Evolutionary conservation across 2,329 filamentous ascomycete genomes (phyloP), one percentile per base, ranked within the genome.

Genomic region (Colletotrichum scovillei): DNA sequence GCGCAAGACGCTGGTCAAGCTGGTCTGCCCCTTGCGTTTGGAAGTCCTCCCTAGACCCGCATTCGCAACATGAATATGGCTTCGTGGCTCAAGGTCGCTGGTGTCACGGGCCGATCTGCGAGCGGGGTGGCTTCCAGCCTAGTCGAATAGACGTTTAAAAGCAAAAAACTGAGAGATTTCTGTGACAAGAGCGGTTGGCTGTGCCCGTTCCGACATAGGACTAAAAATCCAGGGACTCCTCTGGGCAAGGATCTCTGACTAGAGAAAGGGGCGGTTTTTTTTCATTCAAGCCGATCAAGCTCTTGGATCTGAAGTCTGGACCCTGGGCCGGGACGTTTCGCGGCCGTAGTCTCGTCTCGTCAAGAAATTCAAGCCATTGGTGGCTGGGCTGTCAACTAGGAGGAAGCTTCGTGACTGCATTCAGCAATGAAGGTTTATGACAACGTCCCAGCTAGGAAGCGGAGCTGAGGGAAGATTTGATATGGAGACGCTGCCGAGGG

Each of bases 401-500:
- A 56, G 53, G 49, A 69, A 64, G 46, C 9, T 55, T 70, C 26
- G 42, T 28, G 59, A 24, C 67, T 64, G 66, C 67, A 56, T 65
- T 64, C 66, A 60, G 59, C 66, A 64, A 32, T 38, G 35, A 38
- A 38, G 63, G 30, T 42, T 64, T 38, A 19, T 55, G 5, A 52
- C 63, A 56, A 57, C 22, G 16, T 16, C 53, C 24, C n/a, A 52
- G 28, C 12, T 9, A 1, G 60, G 67, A 52, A 28, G 35, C 60
- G 55, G 60, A 65, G 60, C 46, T 56, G n/a, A 30, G 32, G 24
- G 59, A 69, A 73, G 56, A 73, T 70, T 66, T 35, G 42, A 72
- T 56, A 65, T 62, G 67, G 60, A 70, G 32, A 57, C 60, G 14
- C 69, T 24, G 55, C 69, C 58, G 59, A 60, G 60, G 66, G 60